Conservation (phyloP, 768 basidiomycete genomes). For the Favolaschia claudopus region DNA sequence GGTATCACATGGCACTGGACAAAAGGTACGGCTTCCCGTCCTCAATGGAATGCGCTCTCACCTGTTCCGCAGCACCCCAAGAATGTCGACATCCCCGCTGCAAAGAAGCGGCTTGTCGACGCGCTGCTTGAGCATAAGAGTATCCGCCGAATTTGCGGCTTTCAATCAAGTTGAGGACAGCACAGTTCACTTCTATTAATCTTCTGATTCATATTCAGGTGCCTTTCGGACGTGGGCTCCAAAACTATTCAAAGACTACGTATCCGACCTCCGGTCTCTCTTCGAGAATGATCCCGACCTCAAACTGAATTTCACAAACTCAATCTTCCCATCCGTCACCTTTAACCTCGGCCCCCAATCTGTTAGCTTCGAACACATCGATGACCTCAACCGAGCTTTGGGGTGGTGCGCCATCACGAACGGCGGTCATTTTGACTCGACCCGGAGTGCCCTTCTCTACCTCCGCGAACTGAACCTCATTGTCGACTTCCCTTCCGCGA, state of each 20-base stretch:
- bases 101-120: neutral
- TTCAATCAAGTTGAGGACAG: constrained; percentile 23
- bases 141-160: constrained; percentile 29
- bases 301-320: constrained; percentile 32
- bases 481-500: constrained; percentile 33
- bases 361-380: constrained; percentile 26
- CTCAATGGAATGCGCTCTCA: too few species aligned
- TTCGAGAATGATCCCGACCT: constrained; percentile 17
- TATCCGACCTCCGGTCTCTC: constrained; percentile 9
- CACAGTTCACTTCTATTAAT: too few species aligned
- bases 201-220: too few species aligned
- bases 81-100: constrained; percentile 5
- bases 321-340: constrained; percentile 33
- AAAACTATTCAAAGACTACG: constrained; percentile 27
- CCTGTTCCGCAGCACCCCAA: neutral
- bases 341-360: constrained; percentile 38
- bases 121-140: neutral
- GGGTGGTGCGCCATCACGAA: constrained; percentile 39
- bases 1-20: constrained; percentile 39
- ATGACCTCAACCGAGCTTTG: constrained; percentile 32
- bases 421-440: constrained; percentile 31
- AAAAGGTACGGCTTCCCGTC: constrained; percentile 5
- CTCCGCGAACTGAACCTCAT: constrained; percentile 32
- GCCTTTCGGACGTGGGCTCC: constrained; percentile 31
- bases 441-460: constrained; percentile 35